phyloP scores from a whole-genome alignment of 2,329 filamentous ascomycete genomes.

The Diaporthe destruens region DNA sequence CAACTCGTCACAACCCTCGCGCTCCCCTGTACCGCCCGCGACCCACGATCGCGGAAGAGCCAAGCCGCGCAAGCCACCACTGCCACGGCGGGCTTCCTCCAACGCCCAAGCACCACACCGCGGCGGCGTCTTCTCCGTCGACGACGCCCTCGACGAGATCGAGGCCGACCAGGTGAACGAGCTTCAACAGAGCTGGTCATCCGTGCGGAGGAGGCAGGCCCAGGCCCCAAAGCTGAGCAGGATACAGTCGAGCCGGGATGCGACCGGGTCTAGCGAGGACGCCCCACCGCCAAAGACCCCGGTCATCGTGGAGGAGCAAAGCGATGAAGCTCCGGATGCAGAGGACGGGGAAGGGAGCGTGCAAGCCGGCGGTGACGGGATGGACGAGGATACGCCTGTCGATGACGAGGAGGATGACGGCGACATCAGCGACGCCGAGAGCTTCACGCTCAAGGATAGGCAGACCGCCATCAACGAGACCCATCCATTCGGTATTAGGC shows the following conservation, averaged over 20 bases:
- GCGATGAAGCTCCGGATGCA: constrained; percentile 35
- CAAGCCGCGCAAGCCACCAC: constrained; percentile 77
- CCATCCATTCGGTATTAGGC: constrained; percentile 97
- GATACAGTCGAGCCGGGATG: constrained; percentile 48
- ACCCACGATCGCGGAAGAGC: constrained; percentile 62
- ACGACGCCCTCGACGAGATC: constrained; percentile 87
- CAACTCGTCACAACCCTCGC: constrained; percentile 52
- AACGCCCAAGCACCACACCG: constrained; percentile 79
- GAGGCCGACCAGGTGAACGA: constrained; percentile 71
- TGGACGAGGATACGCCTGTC: constrained; percentile 53
- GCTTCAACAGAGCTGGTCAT: constrained; percentile 58
- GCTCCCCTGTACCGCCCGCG: constrained; percentile 60
- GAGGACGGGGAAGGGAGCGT: constrained; percentile 36
- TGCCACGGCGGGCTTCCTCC: constrained; percentile 81
- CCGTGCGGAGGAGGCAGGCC: constrained; percentile 54
- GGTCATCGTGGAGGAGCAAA: constrained; percentile 40
- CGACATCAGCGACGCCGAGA: constrained; percentile 90
- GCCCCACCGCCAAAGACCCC: constrained; percentile 34
- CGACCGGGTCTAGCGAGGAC: constrained; percentile 44
- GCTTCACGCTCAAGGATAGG: constrained; percentile 96
- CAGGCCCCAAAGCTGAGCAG: constrained; percentile 49
- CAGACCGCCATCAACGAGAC: constrained; percentile 99
- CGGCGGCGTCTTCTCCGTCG: constrained; percentile 89
- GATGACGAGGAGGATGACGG: constrained; percentile 75
- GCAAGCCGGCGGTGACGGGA: constrained; percentile 53